Evolutionary conservation across 805 yeast genomes (phyloP).

Genomic region (Teunomyces tritomae): DNA sequence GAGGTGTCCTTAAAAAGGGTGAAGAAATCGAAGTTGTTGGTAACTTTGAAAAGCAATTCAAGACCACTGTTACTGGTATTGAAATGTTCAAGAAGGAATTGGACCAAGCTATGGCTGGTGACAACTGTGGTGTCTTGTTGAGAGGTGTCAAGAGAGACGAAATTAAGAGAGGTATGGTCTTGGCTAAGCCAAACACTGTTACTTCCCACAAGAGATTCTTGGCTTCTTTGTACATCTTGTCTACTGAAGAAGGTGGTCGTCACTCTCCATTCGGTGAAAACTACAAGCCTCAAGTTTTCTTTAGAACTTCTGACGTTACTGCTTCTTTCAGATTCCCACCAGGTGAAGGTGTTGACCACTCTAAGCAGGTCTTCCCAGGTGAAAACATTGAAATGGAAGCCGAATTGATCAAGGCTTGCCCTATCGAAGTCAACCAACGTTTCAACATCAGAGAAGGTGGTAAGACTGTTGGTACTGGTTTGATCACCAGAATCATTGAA

Average conservation of each 20-base stretch:
- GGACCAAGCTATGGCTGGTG: slow-evolving; percentile 98
- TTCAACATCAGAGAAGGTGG: slow-evolving; percentile 99
- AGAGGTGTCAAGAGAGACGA: slow-evolving; percentile 99
- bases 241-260: slow-evolving; percentile 99
- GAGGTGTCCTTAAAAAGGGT: slow-evolving; percentile 96
- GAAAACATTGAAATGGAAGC: slow-evolving; percentile 97
- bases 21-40: slow-evolving; percentile 98
- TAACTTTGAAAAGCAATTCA: slow-evolving; percentile 77
- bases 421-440: slow-evolving; percentile 94
- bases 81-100: slow-evolving; percentile 99
- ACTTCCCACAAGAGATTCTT: slow-evolving; percentile 91
- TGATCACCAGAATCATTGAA: slow-evolving; percentile 87
- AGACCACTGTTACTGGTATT: slow-evolving; percentile 95
- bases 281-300: slow-evolving; percentile 97
- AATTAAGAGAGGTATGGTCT: slow-evolving; percentile 94
- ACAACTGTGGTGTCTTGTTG: slow-evolving; percentile 94
- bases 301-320: slow-evolving; percentile 95
- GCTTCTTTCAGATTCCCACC: slow-evolving; percentile 88
- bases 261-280: slow-evolving; percentile 95
- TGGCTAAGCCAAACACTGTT: slow-evolving; percentile 88
- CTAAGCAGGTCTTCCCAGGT: slow-evolving; percentile 94
- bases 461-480: slow-evolving; percentile 98
- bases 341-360: slow-evolving; percentile 67
- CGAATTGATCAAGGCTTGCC: slow-evolving; percentile 84
- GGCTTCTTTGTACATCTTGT: slow-evolving; percentile 87